Base-by-base conservation (phyloP, 192 early-diverging fungal species). In the Gaertneriomyces semiglobifer region DNA sequence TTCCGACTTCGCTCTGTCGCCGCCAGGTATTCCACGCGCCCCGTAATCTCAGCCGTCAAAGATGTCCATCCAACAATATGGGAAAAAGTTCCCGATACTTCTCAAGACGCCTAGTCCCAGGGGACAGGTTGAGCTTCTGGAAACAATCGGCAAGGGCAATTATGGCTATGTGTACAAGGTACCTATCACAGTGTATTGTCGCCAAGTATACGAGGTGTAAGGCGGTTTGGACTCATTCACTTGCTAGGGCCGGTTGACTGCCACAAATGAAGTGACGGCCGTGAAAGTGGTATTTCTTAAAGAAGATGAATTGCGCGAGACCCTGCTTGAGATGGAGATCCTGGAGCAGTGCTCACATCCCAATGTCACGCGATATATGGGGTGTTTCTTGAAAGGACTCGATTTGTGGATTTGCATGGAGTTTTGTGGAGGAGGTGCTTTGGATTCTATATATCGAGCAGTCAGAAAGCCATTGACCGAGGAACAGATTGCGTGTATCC, bases 371-470 rank as follows among this genome's bases (percentile, higher is more conserved):
- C 53, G 70, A 61, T 86, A 82, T 58, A 81, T 82, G 77, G 82
- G 79, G 9, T 77, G 80, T 42, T 87, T 85, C 60, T 53, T 87
- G 33, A 86, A 87, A 59, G 84, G 81, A 10, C 65, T 87, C 42
- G 84, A 87, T 71, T 68, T 87, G 20, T 87, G 85, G 85, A 86
- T 86, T 68, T 84, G 82, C 64, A 87, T 87, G 85, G 85, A 87
- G 58, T 77, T 81, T 44, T 86, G 84, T 67, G 76, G 74, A 6
- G 84, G 80, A 18, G 84, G 84, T 33, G 80, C 84, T 5, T 51
- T 86, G 46, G 84, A 86, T 76, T 81, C 81, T 2, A 70, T 86
- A 39, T 86, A 86, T 64, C 60, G 81, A 48, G 47, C 52, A 51
- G 39, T 65, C 18, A 52, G 79, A 46, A 86, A 86, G 58, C 76